These are phyloP conservation scores for Volutella citrinella DNA, from an alignment of 2,329 filamentous ascomycete genomes.

Conservation along the genomic window DNA sequence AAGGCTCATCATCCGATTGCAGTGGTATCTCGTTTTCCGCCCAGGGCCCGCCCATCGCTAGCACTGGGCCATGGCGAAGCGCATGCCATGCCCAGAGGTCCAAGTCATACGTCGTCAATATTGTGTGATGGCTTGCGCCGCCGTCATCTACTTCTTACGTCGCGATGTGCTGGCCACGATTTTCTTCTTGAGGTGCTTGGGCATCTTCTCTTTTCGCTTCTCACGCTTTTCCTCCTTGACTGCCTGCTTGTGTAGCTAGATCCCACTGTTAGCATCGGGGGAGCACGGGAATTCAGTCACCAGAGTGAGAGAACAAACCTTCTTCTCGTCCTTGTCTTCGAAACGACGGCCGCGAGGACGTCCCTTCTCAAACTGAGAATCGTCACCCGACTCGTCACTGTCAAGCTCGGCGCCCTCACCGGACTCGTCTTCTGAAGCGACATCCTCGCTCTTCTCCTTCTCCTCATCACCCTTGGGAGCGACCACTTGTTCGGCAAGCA, in stretches of 20 bases:
- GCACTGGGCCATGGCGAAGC: too few species aligned
- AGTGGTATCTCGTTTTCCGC: slow-evolving; percentile 4
- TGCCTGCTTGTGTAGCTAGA: slow-evolving; percentile 72
- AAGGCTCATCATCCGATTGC: slow-evolving; percentile 49
- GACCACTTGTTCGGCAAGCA: slow-evolving; percentile 70
- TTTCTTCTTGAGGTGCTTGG: slow-evolving; percentile 93
- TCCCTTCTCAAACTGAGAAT: slow-evolving; percentile 61
- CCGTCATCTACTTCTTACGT: slow-evolving; percentile 61
- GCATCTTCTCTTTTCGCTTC: slow-evolving; percentile 91
- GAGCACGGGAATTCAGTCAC: too few species aligned
- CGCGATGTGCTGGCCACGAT: slow-evolving; percentile 62
- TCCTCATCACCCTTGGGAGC: slow-evolving; percentile 33
- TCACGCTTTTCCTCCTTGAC: slow-evolving; percentile 96
- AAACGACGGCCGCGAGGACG: slow-evolving; percentile 78
- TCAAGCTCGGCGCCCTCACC: slow-evolving; percentile 48
- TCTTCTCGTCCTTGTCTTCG: slow-evolving; percentile 88
- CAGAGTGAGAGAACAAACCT: slow-evolving; percentile 43
- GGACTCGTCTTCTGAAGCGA: slow-evolving; percentile 40
- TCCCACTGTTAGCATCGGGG: too few species aligned
- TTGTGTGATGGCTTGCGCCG: too few species aligned
- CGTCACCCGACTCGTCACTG: slow-evolving; percentile 43
- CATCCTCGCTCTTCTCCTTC: slow-evolving; percentile 37
- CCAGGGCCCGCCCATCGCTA: too few species aligned
- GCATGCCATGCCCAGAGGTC: too few species aligned
- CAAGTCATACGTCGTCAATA: too few species aligned